Conservation (phyloP, 306 rosid species). For the Glycine latifolia region DNA sequence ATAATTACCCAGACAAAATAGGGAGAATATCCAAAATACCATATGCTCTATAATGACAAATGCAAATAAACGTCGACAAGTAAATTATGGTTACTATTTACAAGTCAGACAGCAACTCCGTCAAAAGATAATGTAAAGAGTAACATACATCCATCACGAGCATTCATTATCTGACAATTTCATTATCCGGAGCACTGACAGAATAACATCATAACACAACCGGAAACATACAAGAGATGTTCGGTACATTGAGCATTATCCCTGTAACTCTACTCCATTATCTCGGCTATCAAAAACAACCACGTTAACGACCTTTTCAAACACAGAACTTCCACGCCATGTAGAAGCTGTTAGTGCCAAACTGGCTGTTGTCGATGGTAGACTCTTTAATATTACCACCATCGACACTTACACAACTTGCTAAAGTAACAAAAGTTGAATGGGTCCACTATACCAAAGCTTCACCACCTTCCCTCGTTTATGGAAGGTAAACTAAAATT, state of each 20-base stretch:
- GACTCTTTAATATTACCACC: constrained; percentile 65
- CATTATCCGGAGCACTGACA: constrained; percentile 47
- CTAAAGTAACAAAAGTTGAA: constrained; percentile 55
- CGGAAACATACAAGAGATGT: constrained; percentile 49
- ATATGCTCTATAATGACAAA: not conserved
- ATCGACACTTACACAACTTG: constrained; percentile 54
- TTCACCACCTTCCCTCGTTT: constrained; percentile 63
- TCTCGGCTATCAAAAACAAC: constrained; percentile 51
- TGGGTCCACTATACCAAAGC: constrained; percentile 60
- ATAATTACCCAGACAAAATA: not conserved
- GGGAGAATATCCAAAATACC: not conserved
- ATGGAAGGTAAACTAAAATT: constrained; percentile 79
- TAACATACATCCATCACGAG: constrained; percentile 39
- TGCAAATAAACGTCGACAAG: not conserved
- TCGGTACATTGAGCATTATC: constrained; percentile 53
- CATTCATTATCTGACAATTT: constrained; percentile 55
- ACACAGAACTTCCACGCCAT: constrained; percentile 52
- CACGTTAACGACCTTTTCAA: constrained; percentile 39
- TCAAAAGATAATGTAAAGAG: constrained; percentile 22
- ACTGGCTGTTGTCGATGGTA: constrained; percentile 52
- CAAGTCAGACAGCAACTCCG: constrained; percentile 1
- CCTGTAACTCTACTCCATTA: constrained; percentile 47
- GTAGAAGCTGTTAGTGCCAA: constrained; percentile 60
- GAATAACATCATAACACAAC: constrained; percentile 51
- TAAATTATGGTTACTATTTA: not conserved